Evolutionary conservation across 2,329 filamentous ascomycete genomes (phyloP).

Genomic region (Colletotrichum zoysiae): DNA sequence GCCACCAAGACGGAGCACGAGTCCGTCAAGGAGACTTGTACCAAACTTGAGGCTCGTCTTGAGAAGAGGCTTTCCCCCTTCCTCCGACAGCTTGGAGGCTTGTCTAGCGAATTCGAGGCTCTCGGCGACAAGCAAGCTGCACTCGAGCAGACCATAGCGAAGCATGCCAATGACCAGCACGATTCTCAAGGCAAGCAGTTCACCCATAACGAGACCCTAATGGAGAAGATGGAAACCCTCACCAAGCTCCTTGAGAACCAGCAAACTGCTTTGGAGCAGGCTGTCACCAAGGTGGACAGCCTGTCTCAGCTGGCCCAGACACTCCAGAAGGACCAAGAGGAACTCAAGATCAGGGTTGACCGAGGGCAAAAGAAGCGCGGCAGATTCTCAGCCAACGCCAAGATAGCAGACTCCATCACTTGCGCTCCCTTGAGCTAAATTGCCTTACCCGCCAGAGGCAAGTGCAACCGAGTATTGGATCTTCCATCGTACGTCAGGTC

Average conservation of each 20-base stretch:
- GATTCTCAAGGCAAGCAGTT: neutral
- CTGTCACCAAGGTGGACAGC: neutral
- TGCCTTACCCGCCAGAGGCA: neutral
- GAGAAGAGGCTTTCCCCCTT: neutral
- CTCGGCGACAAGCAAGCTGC: neutral
- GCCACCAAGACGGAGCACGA: neutral
- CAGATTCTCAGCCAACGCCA: neutral
- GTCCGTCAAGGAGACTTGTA: neutral
- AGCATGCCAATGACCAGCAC: neutral
- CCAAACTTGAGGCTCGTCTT: neutral
- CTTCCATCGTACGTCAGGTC: neutral
- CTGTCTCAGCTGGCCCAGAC: neutral
- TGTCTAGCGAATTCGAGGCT: neutral
- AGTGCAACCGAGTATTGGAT: neutral
- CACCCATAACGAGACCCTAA: neutral
- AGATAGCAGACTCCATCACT: constrained; percentile 1
- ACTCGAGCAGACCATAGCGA: neutral
- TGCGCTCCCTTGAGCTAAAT: neutral
- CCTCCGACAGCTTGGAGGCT: neutral
- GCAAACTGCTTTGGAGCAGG: neutral
- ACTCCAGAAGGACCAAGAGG: neutral
- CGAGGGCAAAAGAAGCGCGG: neutral
- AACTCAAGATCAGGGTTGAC: neutral
- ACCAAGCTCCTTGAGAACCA: neutral
- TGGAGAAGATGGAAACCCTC: neutral